phyloP scores from a whole-genome alignment of 495 filamentous ascomycete genomes.

The Gamarada debralockiae region DNA sequence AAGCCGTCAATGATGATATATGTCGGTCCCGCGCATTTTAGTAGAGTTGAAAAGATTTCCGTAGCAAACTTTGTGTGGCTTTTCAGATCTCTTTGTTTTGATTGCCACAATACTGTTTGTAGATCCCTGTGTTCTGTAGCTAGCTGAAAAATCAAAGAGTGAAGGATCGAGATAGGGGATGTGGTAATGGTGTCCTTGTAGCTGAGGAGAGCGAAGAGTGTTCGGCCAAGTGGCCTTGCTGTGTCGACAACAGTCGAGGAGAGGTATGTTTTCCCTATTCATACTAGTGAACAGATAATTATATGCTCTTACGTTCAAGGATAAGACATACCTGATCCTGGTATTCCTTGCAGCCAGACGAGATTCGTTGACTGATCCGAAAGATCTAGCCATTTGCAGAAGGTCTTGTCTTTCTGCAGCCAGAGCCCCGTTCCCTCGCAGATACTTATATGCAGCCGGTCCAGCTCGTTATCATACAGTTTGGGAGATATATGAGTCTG shows the following conservation, averaged over 20 bases:
- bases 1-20: conserved; percentile 25
- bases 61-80: neutral
- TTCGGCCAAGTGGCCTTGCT: neutral
- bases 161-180: neutral
- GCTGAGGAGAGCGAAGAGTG: neutral
- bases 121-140: neutral
- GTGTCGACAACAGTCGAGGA: neutral
- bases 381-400: neutral
- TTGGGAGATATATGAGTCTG: neutral
- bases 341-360: conserved; percentile 30
- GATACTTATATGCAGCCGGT: neutral
- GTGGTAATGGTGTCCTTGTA: neutral
- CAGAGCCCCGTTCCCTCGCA: neutral
- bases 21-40: conserved; percentile 8
- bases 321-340: conserved; percentile 25
- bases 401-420: neutral
- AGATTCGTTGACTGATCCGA: neutral
- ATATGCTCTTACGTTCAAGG: too few relatives aligned
- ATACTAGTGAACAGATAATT: too few relatives aligned
- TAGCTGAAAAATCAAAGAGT: neutral
- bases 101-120: neutral
- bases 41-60: neutral
- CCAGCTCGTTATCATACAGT: neutral
- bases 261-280: conserved; percentile 4
- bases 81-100: neutral